Percentiles rank a stretch among this genome's conserved stretches.
These are phyloP conservation scores for Ustilago shanxiensis DNA, from an alignment of 1,284 basidiomycete species.

Conservation along the genomic window DNA sequence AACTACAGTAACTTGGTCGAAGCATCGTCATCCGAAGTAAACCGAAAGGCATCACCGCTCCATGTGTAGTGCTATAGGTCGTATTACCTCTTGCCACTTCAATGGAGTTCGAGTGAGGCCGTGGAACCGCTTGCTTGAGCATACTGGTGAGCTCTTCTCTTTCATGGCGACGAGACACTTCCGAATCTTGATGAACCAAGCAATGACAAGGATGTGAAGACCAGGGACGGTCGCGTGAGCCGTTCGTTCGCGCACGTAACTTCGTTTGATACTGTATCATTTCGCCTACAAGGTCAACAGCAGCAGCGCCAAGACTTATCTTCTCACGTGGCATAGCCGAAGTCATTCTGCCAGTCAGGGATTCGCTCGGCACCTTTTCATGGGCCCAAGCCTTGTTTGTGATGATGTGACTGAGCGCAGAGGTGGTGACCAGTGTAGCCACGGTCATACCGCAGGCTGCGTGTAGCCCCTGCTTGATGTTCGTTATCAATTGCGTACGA, in stretches of 20 bases:
- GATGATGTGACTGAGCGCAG: neutral
- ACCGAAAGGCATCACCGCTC: neutral
- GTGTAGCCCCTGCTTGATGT: neutral
- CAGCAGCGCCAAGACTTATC: conserved; percentile 15
- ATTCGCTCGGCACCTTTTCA: neutral
- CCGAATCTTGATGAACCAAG: neutral
- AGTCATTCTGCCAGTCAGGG: conserved; percentile 3
- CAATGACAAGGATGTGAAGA: neutral
- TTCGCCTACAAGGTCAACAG: neutral
- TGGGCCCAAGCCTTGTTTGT: neutral
- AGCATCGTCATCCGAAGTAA: conserved; percentile 4
- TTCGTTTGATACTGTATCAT: neutral
- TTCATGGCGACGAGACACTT: neutral
- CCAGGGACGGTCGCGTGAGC: neutral
- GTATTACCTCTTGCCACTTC: too few species aligned
- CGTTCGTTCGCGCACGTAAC: neutral
- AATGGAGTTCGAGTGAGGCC: neutral
- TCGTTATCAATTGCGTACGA: neutral
- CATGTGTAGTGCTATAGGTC: neutral
- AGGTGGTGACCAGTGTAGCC: neutral
- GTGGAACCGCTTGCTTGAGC: neutral
- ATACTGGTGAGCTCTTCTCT: neutral
- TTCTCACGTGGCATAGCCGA: conserved; percentile 25
- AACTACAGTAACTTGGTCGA: neutral
- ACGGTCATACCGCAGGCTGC: neutral